These are phyloP conservation scores for Fraxinus sp. DNA, from an alignment of 305 asterid species.

Conservation along the genomic window DNA sequence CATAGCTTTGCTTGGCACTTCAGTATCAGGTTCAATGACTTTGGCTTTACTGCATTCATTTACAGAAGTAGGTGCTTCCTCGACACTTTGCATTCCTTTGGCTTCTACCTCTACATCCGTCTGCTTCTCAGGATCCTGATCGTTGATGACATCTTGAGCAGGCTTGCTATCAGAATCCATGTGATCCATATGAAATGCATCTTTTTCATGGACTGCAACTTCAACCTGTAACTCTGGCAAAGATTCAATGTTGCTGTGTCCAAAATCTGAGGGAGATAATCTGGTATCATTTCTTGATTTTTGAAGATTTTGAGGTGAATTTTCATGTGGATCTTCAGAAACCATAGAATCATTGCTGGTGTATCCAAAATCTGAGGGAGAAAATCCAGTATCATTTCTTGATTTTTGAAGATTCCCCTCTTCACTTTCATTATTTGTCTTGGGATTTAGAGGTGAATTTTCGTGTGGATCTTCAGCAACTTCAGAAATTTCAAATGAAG, in stretches of 20 bases:
- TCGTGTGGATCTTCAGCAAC: constrained; percentile 33
- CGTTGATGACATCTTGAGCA: constrained; percentile 32
- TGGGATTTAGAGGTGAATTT: constrained; percentile 31
- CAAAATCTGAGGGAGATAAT: neutral
- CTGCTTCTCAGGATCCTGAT: constrained; percentile 34
- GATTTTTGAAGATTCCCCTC: constrained; percentile 9
- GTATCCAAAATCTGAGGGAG: neutral
- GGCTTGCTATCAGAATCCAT: constrained; percentile 35
- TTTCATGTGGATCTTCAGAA: constrained; percentile 31
- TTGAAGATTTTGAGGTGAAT: constrained; percentile 27
- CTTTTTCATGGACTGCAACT: constrained; percentile 32
- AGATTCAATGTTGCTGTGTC: neutral
- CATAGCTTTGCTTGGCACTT: constrained; percentile 27
- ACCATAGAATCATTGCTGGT: neutral
- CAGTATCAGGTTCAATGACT: constrained; percentile 36
- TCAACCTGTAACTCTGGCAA: constrained; percentile 33
- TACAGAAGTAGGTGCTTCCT: constrained; percentile 36
- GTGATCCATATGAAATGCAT: constrained; percentile 6
- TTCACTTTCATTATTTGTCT: constrained; percentile 29
- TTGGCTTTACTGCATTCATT: constrained; percentile 33
- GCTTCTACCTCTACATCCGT: neutral
- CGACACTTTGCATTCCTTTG: constrained; percentile 17
- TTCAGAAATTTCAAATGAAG: constrained; percentile 16
- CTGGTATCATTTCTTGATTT: neutral
- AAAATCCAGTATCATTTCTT: neutral